phyloP scores from a whole-genome alignment of 495 filamentous ascomycete genomes.

The Penicillium fimorum region DNA sequence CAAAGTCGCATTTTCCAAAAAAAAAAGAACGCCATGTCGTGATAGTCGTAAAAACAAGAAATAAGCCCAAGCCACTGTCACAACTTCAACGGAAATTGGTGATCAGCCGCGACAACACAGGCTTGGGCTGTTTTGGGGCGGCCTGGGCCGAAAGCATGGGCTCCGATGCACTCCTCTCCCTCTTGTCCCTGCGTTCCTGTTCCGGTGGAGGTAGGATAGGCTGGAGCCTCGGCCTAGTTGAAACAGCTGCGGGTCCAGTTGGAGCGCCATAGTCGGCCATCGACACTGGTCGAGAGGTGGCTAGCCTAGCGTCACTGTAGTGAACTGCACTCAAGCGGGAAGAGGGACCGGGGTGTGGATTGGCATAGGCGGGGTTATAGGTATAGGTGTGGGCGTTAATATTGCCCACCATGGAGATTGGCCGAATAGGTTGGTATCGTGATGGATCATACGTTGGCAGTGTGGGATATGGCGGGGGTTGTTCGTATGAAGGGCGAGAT shows the following conservation, averaged over 20 bases:
- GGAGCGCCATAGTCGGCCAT: neutral
- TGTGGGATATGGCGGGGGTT: slow-evolving; percentile 19
- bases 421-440: slow-evolving; percentile 28
- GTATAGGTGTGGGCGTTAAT: slow-evolving; percentile 5
- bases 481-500: slow-evolving; percentile 23
- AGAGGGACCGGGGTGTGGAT: slow-evolving; percentile 12
- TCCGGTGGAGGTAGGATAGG: slow-evolving; percentile 13
- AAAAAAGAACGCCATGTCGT: neutral
- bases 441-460: slow-evolving; percentile 36
- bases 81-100: slow-evolving; percentile 36
- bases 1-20: neutral
- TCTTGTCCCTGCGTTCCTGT: slow-evolving; percentile 1
- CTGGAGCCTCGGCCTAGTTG: slow-evolving; percentile 11
- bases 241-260: neutral
- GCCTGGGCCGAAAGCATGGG: slow-evolving; percentile 19
- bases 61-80: slow-evolving; percentile 10
- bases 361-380: neutral
- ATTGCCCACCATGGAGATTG: slow-evolving; percentile 9
- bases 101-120: slow-evolving; percentile 40
- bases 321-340: slow-evolving; percentile 28
- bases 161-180: slow-evolving; percentile 28
- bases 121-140: slow-evolving; percentile 32
- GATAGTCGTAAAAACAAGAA: slow-evolving; percentile 16
- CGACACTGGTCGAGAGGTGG: slow-evolving; percentile 16
- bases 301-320: slow-evolving; percentile 21